These are phyloP conservation scores for Sesbania bispinosa DNA, from an alignment of 306 rosid genomes.

Conservation along the genomic window DNA sequence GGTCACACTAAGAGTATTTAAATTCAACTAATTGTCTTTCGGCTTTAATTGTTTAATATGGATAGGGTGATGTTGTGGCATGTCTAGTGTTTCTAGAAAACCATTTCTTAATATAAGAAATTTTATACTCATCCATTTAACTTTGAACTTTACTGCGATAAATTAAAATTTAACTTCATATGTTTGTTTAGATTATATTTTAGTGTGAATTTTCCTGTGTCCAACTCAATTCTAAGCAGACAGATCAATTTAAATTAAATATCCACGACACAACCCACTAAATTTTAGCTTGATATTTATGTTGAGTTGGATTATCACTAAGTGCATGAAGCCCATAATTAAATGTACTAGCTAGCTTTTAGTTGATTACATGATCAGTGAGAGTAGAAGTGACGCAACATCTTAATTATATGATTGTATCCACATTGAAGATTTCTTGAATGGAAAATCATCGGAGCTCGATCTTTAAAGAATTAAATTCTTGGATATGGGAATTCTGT, in stretches of 20 bases:
- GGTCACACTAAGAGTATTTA: slow-evolving; percentile 28
- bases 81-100: slow-evolving; percentile 52
- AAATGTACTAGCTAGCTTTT: slow-evolving; percentile 6
- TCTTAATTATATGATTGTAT: slow-evolving; percentile 33
- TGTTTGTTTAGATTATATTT: background rate
- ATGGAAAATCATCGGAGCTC: slow-evolving; percentile 8
- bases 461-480: slow-evolving; percentile 2
- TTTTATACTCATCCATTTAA: background rate
- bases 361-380: slow-evolving; percentile 16
- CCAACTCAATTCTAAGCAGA: background rate
- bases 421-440: slow-evolving; percentile 31
- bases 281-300: slow-evolving; percentile 22
- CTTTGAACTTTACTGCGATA: slow-evolving; percentile 25
- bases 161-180: too few species aligned
- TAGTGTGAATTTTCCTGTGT: slow-evolving; percentile 9
- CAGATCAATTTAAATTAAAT: slow-evolving; percentile 9
- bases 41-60: slow-evolving; percentile 25
- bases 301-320: slow-evolving; percentile 61
- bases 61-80: slow-evolving; percentile 37
- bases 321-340: slow-evolving; percentile 24
- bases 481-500: slow-evolving; percentile 17
- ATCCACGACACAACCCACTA: slow-evolving; percentile 31
- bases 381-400: background rate
- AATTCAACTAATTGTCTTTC: slow-evolving; percentile 28
- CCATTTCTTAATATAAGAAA: background rate